Evolutionary conservation across 305 asterid species (phyloP), one percentile per base, ranked within the genome.

Genomic region (Withania somnifera): DNA sequence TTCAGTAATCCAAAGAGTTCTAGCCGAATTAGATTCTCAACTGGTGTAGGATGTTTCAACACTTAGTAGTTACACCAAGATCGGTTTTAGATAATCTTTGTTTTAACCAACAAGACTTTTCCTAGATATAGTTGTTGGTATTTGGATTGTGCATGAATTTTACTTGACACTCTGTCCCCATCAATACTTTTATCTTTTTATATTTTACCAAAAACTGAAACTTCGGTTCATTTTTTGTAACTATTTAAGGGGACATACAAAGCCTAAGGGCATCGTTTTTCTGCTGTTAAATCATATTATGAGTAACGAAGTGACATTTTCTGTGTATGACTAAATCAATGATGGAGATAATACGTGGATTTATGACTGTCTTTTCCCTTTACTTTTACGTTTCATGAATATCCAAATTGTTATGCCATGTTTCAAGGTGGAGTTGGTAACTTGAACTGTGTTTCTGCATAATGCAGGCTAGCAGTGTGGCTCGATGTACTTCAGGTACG

Each of bases 401-500:
- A 30, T 71, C 69, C 15, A 15, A 26, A 3, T 73, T 68, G 77
- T 38, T 26, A 6, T 0, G 1, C 36, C 36, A 15, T 47, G 60
- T 73, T 73, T 73, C 42, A 73, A 73, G 26, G 26, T 24, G 79
- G 24, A 73, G 42, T 17, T 15, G 42, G 26, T 26, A 73, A 75
- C 60, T 47, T 50, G n/a, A 42, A 32, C n/a, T 63, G 34, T 20
- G 15, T 79, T 84, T 71, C 45, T 17, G 84, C 82, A 64, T 71
- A 85, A 64, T 84, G 83, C 95, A 95, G 98, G 97, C 97, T 68
- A 94, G 99, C 90, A 82, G 82, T 64, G 89, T 93, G 36, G 98
- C 98, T 50, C 79, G 94, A 78, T 94, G 99, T 85, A 90, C 99
- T 84, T 95, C 99, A 42, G 99, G 99, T 83, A 95, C 98, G 15